Evolutionary conservation across 345 rosid species (phyloP), one percentile per base, ranked within the genome.

Genomic region (Euclidium syriacum): DNA sequence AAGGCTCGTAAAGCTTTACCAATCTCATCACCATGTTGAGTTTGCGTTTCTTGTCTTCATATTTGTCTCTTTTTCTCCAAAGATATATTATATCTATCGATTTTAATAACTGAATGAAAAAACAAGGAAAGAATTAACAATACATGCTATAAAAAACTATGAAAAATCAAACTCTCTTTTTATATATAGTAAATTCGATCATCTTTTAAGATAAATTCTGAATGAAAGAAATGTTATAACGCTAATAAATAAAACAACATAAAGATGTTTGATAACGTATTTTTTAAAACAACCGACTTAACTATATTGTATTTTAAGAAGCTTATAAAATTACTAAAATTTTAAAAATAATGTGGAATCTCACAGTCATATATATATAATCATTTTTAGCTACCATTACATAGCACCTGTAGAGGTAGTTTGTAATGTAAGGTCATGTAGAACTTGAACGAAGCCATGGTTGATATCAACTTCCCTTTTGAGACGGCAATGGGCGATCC

Each of bases 1-100:
- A 94, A 10, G 99, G 95, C 64, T 83, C 63, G 75, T 94, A 94
- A 24, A 94, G 84, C 35, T 94, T 86, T 6, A 77, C 85, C 51
- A 94, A 42, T 56, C 87, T 75, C 86, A 90, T 77, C 25, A 83
- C 89, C 26, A 72, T 59, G 1, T 69, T 78, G 71, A 70, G 12
- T 47, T 63, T 71, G 10, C 47, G 64, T 15, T 49, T 47, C 47
- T 46, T 48, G 39, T 62, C 75, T 71, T 24, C 58, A 30, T 63
- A 71, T 18, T 39, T 62, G 17, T 39, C 58, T 35, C 70, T 70
- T 3, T 51, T 62, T 41, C 70, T 39, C 70, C 70, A 55, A 5
- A 70, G 75, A 49, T 55, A 48, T 29, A 71, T 63, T 56, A 53
- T 30, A 6, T 63, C 69, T 36, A 71, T 30, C 23, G 56, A 5